Evolutionary conservation across 139 green algal genomes (phyloP), one percentile per base, ranked within the genome.

Genomic region (Medakamo hakoo): DNA sequence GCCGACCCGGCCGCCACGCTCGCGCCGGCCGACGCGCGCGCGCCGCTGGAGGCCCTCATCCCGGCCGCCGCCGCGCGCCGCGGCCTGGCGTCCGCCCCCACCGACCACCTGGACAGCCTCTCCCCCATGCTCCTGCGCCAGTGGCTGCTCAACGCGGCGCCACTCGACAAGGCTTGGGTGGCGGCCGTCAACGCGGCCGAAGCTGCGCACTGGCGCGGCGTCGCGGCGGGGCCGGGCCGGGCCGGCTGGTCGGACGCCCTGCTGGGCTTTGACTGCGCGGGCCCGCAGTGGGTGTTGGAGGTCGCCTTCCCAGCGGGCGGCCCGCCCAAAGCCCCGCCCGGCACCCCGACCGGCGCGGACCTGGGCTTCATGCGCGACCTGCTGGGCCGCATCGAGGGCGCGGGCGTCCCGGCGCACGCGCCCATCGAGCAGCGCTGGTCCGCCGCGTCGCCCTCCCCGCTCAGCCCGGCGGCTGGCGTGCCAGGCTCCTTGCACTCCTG

Each of bases 391-490:
- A 89, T 98, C 23, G 74, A 88, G 66, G 55, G 26, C 5, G n/a
- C 75, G 5, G 48, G 74, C 9, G 79, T 97, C 9, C 66, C 90
- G 5, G 92, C 92, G 0, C 88, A 78, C 27, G 73, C 81, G 0
- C 92, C 92, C 30, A 95, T 98, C 48, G 92, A 98, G 81, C 90
- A 98, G 84, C 82, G 92, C 25, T 98, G 90, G 92, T 95, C 79
- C 0, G 62, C 68, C 1, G 73, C 72, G 63, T 91, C 76, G 62
- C 62, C 61, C 49, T 77, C 74, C 0, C 49, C 71, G 4, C 80
- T 98, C 71, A 93, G 80, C 73, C 92, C 92, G 31, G 84, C 79
- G 0, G 49, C 64, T 3, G 72, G 72, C 4, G 27, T 62, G 9
- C 27, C 28, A 29, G 58, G 27, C 19, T 49, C 55, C 58, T 64